phyloP scores from a whole-genome alignment of 805 yeast genomes.

The Starmera caribaea region DNA sequence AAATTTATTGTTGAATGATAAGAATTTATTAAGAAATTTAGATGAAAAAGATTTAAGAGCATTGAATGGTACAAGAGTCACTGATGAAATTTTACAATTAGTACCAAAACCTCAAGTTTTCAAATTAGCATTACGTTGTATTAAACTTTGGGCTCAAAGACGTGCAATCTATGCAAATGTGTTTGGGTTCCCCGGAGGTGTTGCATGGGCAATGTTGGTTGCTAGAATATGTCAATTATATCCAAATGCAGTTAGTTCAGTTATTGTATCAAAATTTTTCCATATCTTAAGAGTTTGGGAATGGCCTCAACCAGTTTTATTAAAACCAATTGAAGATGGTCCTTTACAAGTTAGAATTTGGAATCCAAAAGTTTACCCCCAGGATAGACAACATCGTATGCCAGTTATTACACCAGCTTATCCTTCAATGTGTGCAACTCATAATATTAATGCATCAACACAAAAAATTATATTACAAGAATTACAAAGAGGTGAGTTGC shows the following conservation, averaged over 20 bases:
- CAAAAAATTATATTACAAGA: constrained; percentile 76
- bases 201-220: constrained; percentile 99
- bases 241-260: constrained; percentile 93
- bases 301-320: constrained; percentile 97
- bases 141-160: constrained; percentile 94
- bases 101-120: constrained; percentile 93
- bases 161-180: constrained; percentile 91
- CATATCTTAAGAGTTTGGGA: constrained; percentile 81
- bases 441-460: constrained; percentile 84
- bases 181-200: constrained; percentile 98
- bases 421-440: constrained; percentile 99
- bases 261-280: constrained; percentile 83
- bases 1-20: constrained; percentile 69
- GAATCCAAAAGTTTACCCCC: constrained; percentile 89
- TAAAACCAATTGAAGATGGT: constrained; percentile 93
- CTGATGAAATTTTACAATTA: constrained; percentile 81
- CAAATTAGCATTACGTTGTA: constrained; percentile 84
- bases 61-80: constrained; percentile 92
- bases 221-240: constrained; percentile 94
- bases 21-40: constrained; percentile 72
- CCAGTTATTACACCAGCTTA: constrained; percentile 98
- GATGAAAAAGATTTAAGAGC: constrained; percentile 90
- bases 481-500: constrained; percentile 61
- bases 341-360: constrained; percentile 93
- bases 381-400: constrained; percentile 87